These are phyloP conservation scores for Cenchrus americanus DNA, from an alignment of 176 grass and related monocot species.

Conservation along the genomic window DNA sequence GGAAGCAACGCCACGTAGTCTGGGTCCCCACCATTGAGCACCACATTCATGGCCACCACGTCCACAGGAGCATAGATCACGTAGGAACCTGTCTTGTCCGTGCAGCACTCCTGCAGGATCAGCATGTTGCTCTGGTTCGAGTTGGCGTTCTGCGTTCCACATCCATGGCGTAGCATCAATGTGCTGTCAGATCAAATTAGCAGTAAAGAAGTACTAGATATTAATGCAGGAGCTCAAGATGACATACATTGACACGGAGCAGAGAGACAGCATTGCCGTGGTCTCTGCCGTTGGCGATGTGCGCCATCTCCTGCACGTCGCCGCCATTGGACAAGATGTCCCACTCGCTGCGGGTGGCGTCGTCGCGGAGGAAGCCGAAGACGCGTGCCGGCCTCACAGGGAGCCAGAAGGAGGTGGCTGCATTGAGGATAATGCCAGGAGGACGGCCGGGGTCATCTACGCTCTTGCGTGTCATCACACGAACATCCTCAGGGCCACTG, in stretches of 20 bases:
- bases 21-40: conserved; percentile 75
- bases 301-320: conserved; percentile 82
- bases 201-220: not conserved
- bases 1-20: conserved; percentile 83
- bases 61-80: conserved; percentile 88
- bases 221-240: not conserved
- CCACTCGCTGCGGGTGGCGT: conserved; percentile 80
- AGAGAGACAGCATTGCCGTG: conserved; percentile 84
- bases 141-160: conserved; percentile 61
- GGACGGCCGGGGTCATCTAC: conserved; percentile 79
- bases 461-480: conserved; percentile 81
- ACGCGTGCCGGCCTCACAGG: conserved; percentile 54
- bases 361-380: conserved; percentile 75
- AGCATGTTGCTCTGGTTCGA: conserved; percentile 89
- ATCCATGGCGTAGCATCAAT: not conserved
- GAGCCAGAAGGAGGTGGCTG: conserved; percentile 90
- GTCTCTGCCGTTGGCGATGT: conserved; percentile 75
- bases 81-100: conserved; percentile 73
- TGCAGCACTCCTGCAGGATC: conserved; percentile 87
- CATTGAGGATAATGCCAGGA: conserved; percentile 80
- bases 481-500: conserved; percentile 69
- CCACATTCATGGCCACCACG: conserved; percentile 81
- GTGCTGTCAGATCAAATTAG: not conserved
- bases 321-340: conserved; percentile 84
- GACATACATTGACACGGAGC: conserved; percentile 62